Base-by-base conservation (phyloP, 2,329 filamentous ascomycete genomes). In the Hypoxylon sp. region DNA sequence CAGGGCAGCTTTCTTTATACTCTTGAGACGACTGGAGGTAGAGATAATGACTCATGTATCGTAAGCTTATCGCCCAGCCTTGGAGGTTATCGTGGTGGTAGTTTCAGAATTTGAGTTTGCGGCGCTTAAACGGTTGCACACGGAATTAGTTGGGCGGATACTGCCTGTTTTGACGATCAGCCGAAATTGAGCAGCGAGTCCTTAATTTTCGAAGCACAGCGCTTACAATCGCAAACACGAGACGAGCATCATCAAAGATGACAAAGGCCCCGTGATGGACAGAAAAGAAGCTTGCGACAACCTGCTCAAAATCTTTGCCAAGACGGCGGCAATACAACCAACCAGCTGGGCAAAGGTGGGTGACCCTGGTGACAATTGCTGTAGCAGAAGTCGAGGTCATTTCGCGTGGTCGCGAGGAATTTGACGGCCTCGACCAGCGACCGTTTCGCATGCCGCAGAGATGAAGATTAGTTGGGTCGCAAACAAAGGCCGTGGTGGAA, bases 311-410 rank as follows among this genome's bases (percentile, higher is more conserved):
- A 46, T 37, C 25, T 50, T 51, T 69, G 70, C 65, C 69, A 69
- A 73, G 64, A 69, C 67, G 40, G 72, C 70, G 72, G 63, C 64
- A 72, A 71, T 61, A 44, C 25, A 64, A 57, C 71, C 71, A 72
- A 73, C 69, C 66, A 68, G 33, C 50, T 54, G 5, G 56, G 46
- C 46, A 40, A 56, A 46, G 35, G 20, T 49, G 13, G 35, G 17
- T 20, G 35, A 57, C 54, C n/a, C 46, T 40, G 25, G 67, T 49
- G 66, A 66, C 55, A 46, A 40, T 42, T 44, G 58, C 46, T 59
- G 54, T 61, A 66, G 60, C 25, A 33, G 46, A 65, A 56, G 42
- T 20, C n/a, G 50, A 46, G 30, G 53, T 68, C 55, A 66, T 69
- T 54, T 71, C 42, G 35, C 48, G 31, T 61, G 55, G 51, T 22